Base-by-base conservation (phyloP, 257 asterid genomes). In the Solanum clarkiae region DNA sequence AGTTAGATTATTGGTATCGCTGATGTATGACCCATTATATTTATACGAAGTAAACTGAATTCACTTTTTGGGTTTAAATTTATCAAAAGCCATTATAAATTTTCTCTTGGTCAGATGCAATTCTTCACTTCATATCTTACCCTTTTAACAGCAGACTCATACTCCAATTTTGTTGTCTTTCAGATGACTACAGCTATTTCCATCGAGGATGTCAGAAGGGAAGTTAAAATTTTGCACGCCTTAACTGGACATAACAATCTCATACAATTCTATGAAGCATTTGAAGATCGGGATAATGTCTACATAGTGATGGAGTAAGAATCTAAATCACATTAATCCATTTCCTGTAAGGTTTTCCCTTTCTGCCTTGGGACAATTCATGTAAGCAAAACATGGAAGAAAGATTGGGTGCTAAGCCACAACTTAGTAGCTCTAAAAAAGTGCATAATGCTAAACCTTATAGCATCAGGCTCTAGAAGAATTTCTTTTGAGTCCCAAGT, bases 231-330 rank as follows among this genome's bases (percentile, higher is more conserved):
- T 88, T 85, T 93, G 88, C 92, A 89, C 5, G 90, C 92, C 68
- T 87, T 93, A 90, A 65, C 90, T 69, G 91, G 92, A 32, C 97
- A 93, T 80, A 88, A 59, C 71, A 93, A 93, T 86, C 90, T 92
- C 20, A 87, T 89, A 6, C 91, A 89, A 72, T 91, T 92, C 83
- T 84, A 91, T 60, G 97, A 92, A 42, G 93, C 97, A 44, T 93
- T 89, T 77, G 97, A 93, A 88, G 96, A 93, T 89, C 85, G 86
- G 75, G 94, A 90, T 18, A 92, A 89, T 59, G 94, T 93, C 88
- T 93, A 93, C 45, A 85, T 93, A 32, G 93, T 90, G 80, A 92
- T 91, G 94, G 97, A 93, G 97, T 93, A 93, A 91, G 94, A 89
- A 79, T 84, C 68, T 53, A 69, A 72, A 51, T 16, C 22, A 69